These are phyloP conservation scores for Blepharisma undulans DNA, from an alignment of 169 alveolate species.

Conservation along the genomic window DNA sequence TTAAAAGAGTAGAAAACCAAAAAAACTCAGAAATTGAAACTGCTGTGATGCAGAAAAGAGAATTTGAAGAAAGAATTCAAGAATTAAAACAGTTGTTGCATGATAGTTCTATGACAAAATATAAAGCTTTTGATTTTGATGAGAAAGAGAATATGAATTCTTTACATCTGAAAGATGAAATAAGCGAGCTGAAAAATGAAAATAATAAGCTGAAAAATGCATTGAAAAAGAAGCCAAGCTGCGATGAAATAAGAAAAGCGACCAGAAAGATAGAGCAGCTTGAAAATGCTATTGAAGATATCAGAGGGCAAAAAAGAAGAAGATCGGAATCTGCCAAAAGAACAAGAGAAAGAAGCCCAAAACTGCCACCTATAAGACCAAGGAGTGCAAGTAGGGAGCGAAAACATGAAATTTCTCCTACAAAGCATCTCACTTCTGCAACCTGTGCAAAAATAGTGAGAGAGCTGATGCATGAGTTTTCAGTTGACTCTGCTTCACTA, in stretches of 20 bases:
- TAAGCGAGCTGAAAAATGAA: neutral
- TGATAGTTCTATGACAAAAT: neutral
- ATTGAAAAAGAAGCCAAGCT: neutral
- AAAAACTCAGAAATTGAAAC: neutral
- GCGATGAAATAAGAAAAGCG: neutral
- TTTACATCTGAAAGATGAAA: neutral
- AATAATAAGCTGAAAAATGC: neutral
- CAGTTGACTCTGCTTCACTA: neutral
- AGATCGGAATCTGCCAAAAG: neutral
- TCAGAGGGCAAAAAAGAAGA: neutral
- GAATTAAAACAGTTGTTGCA: neutral
- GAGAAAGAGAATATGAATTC: neutral
- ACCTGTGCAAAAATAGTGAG: neutral
- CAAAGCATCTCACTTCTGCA: neutral
- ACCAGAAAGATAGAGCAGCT: neutral
- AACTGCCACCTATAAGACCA: neutral
- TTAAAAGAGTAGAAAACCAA: neutral
- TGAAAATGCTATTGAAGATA: neutral
- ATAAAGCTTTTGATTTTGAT: neutral
- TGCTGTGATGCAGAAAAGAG: neutral
- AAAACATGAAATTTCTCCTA: neutral
- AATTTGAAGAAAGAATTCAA: neutral
- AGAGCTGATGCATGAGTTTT: neutral
- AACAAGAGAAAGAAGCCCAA: neutral
- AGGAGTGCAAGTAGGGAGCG: neutral